phyloP scores from a whole-genome alignment of 371 early-diverging fungal species.

The Mucor sp. region DNA sequence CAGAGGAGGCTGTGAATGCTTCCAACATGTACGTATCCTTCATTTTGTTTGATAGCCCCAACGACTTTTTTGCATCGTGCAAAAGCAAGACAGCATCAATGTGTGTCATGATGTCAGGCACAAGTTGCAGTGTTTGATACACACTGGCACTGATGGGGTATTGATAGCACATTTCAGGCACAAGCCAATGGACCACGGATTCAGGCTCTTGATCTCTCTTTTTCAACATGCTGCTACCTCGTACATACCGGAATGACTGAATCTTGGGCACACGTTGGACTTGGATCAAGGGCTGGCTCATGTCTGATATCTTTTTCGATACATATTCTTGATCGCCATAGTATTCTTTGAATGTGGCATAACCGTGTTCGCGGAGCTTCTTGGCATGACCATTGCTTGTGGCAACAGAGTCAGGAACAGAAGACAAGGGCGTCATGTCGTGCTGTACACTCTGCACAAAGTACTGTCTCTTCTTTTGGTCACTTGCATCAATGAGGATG shows the following conservation, averaged over 20 bases:
- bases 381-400: neutral
- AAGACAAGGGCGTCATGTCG: constrained; percentile 38
- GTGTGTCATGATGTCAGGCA: constrained; percentile 67
- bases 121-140: constrained; percentile 48
- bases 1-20: constrained; percentile 75
- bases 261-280: constrained; percentile 23
- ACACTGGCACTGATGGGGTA: constrained; percentile 55
- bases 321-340: constrained; percentile 31
- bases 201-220: constrained; percentile 34
- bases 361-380: constrained; percentile 31
- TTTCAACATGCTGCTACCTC: neutral
- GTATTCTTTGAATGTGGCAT: constrained; percentile 46
- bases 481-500: constrained; percentile 57
- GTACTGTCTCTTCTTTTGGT: constrained; percentile 52
- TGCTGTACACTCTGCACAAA: constrained; percentile 43
- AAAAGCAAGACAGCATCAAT: constrained; percentile 63
- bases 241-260: neutral
- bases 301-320: constrained; percentile 15
- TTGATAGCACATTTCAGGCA: constrained; percentile 57
- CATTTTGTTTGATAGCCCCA: constrained; percentile 33
- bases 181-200: constrained; percentile 38
- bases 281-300: constrained; percentile 48
- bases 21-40: constrained; percentile 46
- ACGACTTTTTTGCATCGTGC: constrained; percentile 49
- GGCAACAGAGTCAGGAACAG: constrained; percentile 17